These are phyloP conservation scores for Diaporthe citriasiana DNA, from an alignment of 2,329 filamentous ascomycete genomes.

Conservation along the genomic window DNA sequence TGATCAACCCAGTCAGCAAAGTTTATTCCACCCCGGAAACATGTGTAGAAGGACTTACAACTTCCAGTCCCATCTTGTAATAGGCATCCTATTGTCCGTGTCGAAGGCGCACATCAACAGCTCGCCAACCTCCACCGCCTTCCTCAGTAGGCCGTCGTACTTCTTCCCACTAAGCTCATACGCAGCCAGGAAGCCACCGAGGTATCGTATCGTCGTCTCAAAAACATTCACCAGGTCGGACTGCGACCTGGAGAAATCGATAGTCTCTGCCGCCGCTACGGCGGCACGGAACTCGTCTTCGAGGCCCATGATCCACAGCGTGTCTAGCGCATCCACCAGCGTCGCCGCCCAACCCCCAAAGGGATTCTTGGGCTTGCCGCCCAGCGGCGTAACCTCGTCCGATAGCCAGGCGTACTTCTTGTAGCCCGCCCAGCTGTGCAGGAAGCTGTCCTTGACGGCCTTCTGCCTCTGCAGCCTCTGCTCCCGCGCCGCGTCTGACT, in stretches of 20 bases:
- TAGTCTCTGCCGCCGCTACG: constrained; percentile 67
- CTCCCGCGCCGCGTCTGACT: constrained; percentile 53
- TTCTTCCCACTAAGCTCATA: constrained; percentile 74
- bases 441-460: constrained; percentile 65
- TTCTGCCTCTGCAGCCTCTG: constrained; percentile 56
- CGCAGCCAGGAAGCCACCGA: constrained; percentile 78
- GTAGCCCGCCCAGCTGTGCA: constrained; percentile 72
- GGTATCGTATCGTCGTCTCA: constrained; percentile 65
- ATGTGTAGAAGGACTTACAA: constrained; percentile 49
- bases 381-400: constrained; percentile 73
- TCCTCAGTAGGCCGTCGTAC: constrained; percentile 67
- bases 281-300: constrained; percentile 75
- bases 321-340: constrained; percentile 76
- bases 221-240: constrained; percentile 73
- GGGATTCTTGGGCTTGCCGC: constrained; percentile 65
- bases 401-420: constrained; percentile 73
- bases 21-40: background rate
- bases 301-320: constrained; percentile 81
- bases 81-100: constrained; percentile 77
- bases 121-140: constrained; percentile 74
- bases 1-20: constrained; percentile 14
- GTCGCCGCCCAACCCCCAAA: constrained; percentile 79
- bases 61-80: constrained; percentile 70
- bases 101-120: constrained; percentile 77
- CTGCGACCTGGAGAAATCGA: constrained; percentile 72